Percentiles rank a stretch among this genome's conserved stretches.
Evolutionary conservation across 1,284 basidiomycete species (phyloP).

Genomic region (Xanthoconium separans): DNA sequence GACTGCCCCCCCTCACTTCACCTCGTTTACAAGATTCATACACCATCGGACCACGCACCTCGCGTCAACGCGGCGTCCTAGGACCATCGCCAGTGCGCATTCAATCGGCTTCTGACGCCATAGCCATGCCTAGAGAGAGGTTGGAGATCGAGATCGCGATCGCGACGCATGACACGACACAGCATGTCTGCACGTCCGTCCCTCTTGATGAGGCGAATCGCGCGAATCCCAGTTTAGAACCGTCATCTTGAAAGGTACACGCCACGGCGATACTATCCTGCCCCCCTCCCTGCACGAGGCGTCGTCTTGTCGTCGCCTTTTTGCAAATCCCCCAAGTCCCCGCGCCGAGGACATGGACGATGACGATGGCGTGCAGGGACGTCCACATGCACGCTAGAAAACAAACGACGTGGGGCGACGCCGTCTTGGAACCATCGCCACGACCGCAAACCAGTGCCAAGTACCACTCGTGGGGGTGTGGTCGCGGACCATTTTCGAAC

Average conservation of each 20-base stretch:
- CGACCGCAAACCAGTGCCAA: slow-evolving; percentile 6
- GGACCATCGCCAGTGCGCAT: background rate
- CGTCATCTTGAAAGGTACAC: too few species aligned
- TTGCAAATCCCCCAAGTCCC: background rate
- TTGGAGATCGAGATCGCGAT: background rate
- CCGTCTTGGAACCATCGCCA: slow-evolving; percentile 10
- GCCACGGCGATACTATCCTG: too few species aligned
- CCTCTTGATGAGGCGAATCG: background rate
- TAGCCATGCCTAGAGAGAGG: too few species aligned
- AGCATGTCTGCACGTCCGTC: background rate
- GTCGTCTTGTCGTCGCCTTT: too few species aligned
- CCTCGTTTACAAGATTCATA: background rate
- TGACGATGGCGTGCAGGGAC: background rate
- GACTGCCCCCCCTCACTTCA: background rate
- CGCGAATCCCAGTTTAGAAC: background rate
- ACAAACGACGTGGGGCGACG: slow-evolving; percentile 1
- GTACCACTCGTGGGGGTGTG: background rate
- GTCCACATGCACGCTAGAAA: background rate
- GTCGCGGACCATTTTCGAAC: slow-evolving; percentile 5
- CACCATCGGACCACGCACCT: background rate
- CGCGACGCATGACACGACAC: background rate
- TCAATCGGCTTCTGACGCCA: background rate
- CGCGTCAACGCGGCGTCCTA: background rate
- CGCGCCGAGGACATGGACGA: background rate
- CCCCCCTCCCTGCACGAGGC: too few species aligned